These are phyloP conservation scores for Cadophora luteo-olivacea DNA, from an alignment of 2,329 filamentous ascomycete species.

Conservation along the genomic window DNA sequence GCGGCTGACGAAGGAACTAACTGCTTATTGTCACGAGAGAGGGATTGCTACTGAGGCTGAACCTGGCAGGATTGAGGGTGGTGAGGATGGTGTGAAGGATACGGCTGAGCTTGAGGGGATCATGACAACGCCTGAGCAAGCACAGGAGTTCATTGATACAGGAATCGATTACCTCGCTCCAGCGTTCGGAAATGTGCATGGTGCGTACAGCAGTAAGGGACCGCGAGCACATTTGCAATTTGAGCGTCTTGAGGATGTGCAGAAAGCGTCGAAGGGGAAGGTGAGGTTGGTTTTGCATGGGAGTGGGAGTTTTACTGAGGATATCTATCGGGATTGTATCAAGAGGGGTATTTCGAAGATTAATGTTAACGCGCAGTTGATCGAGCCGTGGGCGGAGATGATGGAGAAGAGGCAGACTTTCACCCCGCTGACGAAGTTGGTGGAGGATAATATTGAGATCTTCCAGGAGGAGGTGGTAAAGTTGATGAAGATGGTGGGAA, in stretches of 20 bases:
- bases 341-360: conserved; percentile 50
- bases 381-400: conserved; percentile 39
- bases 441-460: conserved; percentile 39
- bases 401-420: conserved; percentile 35
- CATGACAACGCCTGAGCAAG: conserved; percentile 68
- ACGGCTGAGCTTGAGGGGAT: conserved; percentile 66
- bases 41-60: conserved; percentile 73
- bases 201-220: conserved; percentile 56
- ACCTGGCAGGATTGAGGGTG: conserved; percentile 73
- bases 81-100: conserved; percentile 77
- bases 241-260: conserved; percentile 45
- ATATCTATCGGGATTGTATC: conserved; percentile 58
- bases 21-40: conserved; percentile 53
- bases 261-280: conserved; percentile 45
- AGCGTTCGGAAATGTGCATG: conserved; percentile 73
- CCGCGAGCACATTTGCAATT: conserved; percentile 47
- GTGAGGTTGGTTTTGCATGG: conserved; percentile 61
- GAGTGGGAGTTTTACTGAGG: conserved; percentile 58
- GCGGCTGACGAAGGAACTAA: conserved; percentile 66
- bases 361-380: conserved; percentile 41
- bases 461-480: conserved; percentile 38
- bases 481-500: conserved; percentile 41
- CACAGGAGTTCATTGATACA: conserved; percentile 65
- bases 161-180: conserved; percentile 72
- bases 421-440: conserved; percentile 38